These are phyloP conservation scores for Austropuccinia psidii DNA, from an alignment of 1,284 basidiomycete genomes.

Conservation along the genomic window DNA sequence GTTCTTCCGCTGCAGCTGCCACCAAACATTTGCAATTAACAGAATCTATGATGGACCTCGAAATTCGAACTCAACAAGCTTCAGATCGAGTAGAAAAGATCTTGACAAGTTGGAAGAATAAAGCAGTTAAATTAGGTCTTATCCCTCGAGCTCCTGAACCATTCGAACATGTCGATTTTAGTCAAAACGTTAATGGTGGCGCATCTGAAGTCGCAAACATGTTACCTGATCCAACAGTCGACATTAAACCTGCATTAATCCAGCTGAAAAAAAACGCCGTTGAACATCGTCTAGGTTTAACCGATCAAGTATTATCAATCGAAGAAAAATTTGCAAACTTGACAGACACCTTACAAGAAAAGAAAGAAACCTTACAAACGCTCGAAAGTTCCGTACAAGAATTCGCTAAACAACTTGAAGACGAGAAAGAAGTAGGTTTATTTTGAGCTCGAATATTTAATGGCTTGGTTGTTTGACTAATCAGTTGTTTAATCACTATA, in stretches of 20 bases:
- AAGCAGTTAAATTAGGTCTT: conserved; percentile 64
- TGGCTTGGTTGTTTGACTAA: not conserved
- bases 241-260: conserved; percentile 65
- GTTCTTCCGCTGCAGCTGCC: conserved; percentile 66
- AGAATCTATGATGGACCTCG: conserved; percentile 62
- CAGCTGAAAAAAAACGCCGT: conserved; percentile 62
- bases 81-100: conserved; percentile 69
- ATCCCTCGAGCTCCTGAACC: conserved; percentile 63
- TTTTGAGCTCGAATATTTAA: not conserved
- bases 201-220: conserved; percentile 60
- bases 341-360: conserved; percentile 45
- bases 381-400: conserved; percentile 53
- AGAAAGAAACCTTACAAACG: conserved; percentile 61
- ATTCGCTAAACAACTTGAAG: conserved; percentile 61
- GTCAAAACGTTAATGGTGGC: conserved; percentile 65
- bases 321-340: conserved; percentile 71
- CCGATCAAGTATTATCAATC: conserved; percentile 64
- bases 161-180: conserved; percentile 61
- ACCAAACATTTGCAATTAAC: conserved; percentile 63
- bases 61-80: conserved; percentile 67
- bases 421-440: conserved; percentile 60
- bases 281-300: conserved; percentile 59
- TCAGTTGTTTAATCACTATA: no score
- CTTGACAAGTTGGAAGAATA: conserved; percentile 63
- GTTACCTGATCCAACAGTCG: conserved; percentile 58